Conservation (phyloP, 2,329 filamentous ascomycete species). For the Cytospora leucostoma region DNA sequence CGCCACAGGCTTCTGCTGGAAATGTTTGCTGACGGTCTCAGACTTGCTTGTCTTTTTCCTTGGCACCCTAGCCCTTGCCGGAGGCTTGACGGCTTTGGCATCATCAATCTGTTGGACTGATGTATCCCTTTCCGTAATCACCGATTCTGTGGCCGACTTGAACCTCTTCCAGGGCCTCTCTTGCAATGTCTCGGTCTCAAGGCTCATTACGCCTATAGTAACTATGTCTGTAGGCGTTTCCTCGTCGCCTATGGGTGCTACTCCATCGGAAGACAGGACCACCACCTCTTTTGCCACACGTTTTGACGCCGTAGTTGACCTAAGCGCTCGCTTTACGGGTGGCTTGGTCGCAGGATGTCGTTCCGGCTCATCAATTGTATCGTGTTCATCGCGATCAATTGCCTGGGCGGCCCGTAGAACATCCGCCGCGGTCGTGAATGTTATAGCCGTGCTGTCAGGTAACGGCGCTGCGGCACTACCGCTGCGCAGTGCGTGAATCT, state of each 20-base stretch:
- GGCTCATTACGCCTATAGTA: slow-evolving; percentile 17
- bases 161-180: slow-evolving; percentile 44
- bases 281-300: slow-evolving; percentile 24
- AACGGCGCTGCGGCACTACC: slow-evolving; percentile 43
- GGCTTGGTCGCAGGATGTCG: neutral
- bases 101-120: neutral
- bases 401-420: slow-evolving; percentile 39
- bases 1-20: slow-evolving; percentile 28
- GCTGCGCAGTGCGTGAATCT: slow-evolving; percentile 39
- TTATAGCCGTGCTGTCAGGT: slow-evolving; percentile 38
- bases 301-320: slow-evolving; percentile 16
- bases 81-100: slow-evolving; percentile 30
- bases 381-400: slow-evolving; percentile 8
- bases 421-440: slow-evolving; percentile 47
- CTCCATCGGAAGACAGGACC: slow-evolving; percentile 25
- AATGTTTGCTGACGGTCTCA: slow-evolving; percentile 41
- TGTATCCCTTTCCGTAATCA: neutral
- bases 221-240: slow-evolving; percentile 15
- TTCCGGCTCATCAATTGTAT: slow-evolving; percentile 20
- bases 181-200: slow-evolving; percentile 26
- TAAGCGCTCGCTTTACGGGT: slow-evolving; percentile 7
- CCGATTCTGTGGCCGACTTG: slow-evolving; percentile 24
- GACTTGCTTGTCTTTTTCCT: slow-evolving; percentile 31
- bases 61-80: slow-evolving; percentile 30
- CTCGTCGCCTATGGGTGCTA: slow-evolving; percentile 6